Conservation (phyloP, 441 rosid genomes). For the Adansonia grandidieri region DNA sequence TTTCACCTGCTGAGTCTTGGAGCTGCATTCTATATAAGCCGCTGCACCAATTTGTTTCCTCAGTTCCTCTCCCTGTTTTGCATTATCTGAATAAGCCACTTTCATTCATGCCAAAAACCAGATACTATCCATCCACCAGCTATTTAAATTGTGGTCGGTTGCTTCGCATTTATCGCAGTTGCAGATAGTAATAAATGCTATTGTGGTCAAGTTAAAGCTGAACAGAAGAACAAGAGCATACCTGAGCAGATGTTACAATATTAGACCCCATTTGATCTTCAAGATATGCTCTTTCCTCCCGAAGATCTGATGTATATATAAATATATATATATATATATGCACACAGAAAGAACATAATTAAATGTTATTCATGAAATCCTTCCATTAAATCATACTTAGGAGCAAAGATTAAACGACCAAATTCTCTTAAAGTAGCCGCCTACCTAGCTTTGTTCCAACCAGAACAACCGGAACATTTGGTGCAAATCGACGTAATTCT, state of each 20-base stretch:
- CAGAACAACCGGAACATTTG: constrained; percentile 90
- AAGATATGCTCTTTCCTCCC: constrained; percentile 73
- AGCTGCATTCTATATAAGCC: constrained; percentile 95
- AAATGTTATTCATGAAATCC: not conserved
- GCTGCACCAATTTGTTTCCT: constrained; percentile 97
- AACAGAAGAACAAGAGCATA: constrained; percentile 22
- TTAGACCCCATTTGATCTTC: constrained; percentile 68
- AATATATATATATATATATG: no score
- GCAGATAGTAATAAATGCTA: no score
- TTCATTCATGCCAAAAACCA: not conserved
- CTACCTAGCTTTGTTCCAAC: constrained; percentile 91
- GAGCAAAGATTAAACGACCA: constrained; percentile 8
- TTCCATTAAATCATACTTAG: not conserved
- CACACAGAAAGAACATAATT: not conserved
- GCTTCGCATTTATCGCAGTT: no score
- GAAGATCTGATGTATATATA: constrained; percentile 64
- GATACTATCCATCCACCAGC: no score
- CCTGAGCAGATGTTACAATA: constrained; percentile 79
- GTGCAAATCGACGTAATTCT: constrained; percentile 90
- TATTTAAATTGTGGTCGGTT: no score
- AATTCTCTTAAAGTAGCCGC: constrained; percentile 25
- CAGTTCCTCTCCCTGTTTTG: constrained; percentile 80
- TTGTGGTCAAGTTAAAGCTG: no score
- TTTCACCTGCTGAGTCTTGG: constrained; percentile 93
- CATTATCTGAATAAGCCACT: constrained; percentile 20